Conservation (phyloP, 2,329 filamentous ascomycete genomes). For the Aspergillus alliaceus region DNA sequence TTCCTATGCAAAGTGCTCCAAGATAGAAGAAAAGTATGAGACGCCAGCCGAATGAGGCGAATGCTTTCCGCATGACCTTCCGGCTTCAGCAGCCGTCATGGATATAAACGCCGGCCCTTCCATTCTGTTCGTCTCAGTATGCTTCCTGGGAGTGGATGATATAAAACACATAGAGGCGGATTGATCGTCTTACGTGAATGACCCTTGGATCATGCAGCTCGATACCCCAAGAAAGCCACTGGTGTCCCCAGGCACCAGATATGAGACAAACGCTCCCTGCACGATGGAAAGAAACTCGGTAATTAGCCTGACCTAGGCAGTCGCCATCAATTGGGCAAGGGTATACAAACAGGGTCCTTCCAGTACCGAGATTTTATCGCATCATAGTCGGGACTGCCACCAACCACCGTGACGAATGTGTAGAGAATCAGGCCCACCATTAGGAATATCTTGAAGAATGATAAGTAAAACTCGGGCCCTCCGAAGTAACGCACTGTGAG, state of each 20-base stretch:
- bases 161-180: not conserved
- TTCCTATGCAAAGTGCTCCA: constrained; percentile 68
- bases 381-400: constrained; percentile 71
- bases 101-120: constrained; percentile 65
- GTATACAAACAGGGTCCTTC: constrained; percentile 58
- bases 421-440: constrained; percentile 68
- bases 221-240: constrained; percentile 56
- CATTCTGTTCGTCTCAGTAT: constrained; percentile 33
- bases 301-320: constrained; percentile 61
- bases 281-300: constrained; percentile 59
- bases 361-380: constrained; percentile 70
- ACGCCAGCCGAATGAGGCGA: constrained; percentile 74
- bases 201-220: constrained; percentile 70
- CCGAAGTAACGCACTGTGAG: constrained; percentile 70
- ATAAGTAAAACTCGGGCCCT: constrained; percentile 56
- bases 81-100: constrained; percentile 64
- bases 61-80: constrained; percentile 68
- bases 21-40: constrained; percentile 70
- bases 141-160: too few species aligned
- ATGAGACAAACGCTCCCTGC: constrained; percentile 66
- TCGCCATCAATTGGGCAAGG: constrained; percentile 42
- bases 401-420: constrained; percentile 78
- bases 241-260: constrained; percentile 60
- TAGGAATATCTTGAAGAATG: constrained; percentile 62
- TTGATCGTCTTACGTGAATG: constrained; percentile 50